Evolutionary conservation across 2,329 filamentous ascomycete species (phyloP), one percentile per base, ranked within the genome.

Genomic region (Colletotrichum scovillei): DNA sequence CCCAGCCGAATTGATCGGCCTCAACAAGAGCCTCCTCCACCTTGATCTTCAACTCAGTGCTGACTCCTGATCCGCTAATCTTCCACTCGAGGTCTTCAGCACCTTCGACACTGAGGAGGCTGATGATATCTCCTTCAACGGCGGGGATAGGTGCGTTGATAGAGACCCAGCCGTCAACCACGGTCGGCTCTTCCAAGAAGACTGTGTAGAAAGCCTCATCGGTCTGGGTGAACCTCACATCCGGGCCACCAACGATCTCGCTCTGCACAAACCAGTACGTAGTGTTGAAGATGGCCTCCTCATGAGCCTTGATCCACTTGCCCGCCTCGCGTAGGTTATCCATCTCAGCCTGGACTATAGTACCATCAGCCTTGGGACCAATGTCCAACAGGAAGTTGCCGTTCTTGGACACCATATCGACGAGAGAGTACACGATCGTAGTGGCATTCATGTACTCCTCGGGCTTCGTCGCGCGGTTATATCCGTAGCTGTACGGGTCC

Each of bases 401-500:
- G 67, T 89, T 89, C 78, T 89, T 89, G 69, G 82, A 82, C 0
- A 88, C 83, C 74, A 89, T 88, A 72, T 90, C 88, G 3, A 89
- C 82, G 0, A 89, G 83, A 4, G 81, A 83, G 16, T 80, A 80
- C 0, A 91, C 81, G 28, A 91, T 82, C 0, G 79, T 82, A 8
- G 78, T 81, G 0, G 88, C 86, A 55, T 86, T 89, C 84, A 91
- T 87, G 77, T 90, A 90, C 11, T 81, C 82, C 0, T 76, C 77
- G 1, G 80, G 76, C 0, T 86, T 82, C 0, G 89, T 92, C 1
- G 88, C 88, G 7, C 86, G 82, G 77, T 92, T 91, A 80, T 88
- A 91, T 3, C 89, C 89, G 75, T 91, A 91, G 74, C 82, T 86
- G 76, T 84, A 91, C 0, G 89, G 89, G 75, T 91, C 89, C 87